These are phyloP conservation scores for Leptographium radiaticola DNA, from an alignment of 2,329 filamentous ascomycete species.

Conservation along the genomic window DNA sequence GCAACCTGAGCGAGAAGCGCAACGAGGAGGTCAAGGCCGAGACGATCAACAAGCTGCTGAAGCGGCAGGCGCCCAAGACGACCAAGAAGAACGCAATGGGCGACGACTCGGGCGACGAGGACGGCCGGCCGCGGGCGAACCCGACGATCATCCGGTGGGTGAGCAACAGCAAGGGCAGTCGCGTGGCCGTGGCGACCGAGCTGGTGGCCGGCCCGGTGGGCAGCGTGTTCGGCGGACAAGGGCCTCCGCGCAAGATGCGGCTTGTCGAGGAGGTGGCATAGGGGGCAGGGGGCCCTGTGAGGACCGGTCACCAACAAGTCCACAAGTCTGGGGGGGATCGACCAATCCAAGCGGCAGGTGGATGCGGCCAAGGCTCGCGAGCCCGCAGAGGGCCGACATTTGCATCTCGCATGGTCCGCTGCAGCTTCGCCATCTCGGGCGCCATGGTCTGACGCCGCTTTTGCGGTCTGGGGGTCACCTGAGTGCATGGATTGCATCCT, in stretches of 20 bases:
- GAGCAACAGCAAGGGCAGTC: constrained; percentile 50
- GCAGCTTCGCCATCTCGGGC: no score
- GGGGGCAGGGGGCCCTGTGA: neutral
- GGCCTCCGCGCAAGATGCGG: constrained; percentile 28
- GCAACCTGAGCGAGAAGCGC: constrained; percentile 51
- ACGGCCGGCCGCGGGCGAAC: constrained; percentile 22
- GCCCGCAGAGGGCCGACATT: no score
- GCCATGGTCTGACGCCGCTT: no score
- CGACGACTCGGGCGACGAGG: constrained; percentile 34
- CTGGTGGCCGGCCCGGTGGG: constrained; percentile 53
- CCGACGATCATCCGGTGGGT: constrained; percentile 58
- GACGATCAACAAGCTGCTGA: constrained; percentile 81
- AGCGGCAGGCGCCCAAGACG: constrained; percentile 71
- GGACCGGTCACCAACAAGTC: neutral
- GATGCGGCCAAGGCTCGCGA: no score
- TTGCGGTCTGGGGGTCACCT: no score
- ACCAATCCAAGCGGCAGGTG: no score
- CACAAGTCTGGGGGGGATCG: no score
- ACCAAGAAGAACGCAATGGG: constrained; percentile 36
- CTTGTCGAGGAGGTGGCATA: constrained; percentile 37
- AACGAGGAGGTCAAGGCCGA: constrained; percentile 57
- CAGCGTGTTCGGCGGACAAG: constrained; percentile 33
- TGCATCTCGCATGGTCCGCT: no score
- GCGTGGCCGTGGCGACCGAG: constrained; percentile 53
- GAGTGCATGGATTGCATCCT: no score